A percentile compares a stretch with the other conserved stretches of the same genome.
phyloP scores from a whole-genome alignment of 2,329 filamentous ascomycete genomes.

The Huntiella omanensis region DNA sequence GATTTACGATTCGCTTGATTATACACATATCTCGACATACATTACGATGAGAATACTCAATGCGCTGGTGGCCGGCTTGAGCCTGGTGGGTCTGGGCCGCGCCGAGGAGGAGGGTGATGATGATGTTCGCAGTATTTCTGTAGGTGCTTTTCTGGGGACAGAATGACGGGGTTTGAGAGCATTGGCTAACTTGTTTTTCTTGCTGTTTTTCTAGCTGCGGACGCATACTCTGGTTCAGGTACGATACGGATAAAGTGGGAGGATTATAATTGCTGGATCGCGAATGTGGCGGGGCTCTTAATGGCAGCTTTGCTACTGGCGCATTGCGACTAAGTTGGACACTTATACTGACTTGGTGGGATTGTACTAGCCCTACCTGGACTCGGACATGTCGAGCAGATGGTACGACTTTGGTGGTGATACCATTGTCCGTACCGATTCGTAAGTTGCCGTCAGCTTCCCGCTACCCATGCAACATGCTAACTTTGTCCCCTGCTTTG shows the following conservation, averaged over 20 bases:
- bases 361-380: constrained; percentile 62
- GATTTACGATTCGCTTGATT: no score
- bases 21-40: no score
- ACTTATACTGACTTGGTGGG: background rate
- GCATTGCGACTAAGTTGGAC: background rate
- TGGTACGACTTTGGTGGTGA: constrained; percentile 99
- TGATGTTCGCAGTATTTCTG: constrained; percentile 13
- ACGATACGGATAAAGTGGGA: constrained; percentile 18
- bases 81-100: constrained; percentile 3
- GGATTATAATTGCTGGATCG: no score
- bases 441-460: constrained; percentile 25
- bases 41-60: constrained; percentile 10
- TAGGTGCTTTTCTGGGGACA: constrained; percentile 8
- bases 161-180: background rate
- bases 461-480: background rate
- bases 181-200: constrained; percentile 5
- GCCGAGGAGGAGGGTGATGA: constrained; percentile 8
- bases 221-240: constrained; percentile 72
- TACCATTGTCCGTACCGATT: constrained; percentile 59
- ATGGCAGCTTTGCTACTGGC: background rate
- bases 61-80: constrained; percentile 11
- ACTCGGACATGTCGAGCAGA: constrained; percentile 92
- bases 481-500: background rate
- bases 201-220: constrained; percentile 40
- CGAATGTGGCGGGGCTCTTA: constrained; percentile 14